Evolutionary conservation across 2,329 filamentous ascomycete species (phyloP).

Genomic region (Coleophoma crateriformis): DNA sequence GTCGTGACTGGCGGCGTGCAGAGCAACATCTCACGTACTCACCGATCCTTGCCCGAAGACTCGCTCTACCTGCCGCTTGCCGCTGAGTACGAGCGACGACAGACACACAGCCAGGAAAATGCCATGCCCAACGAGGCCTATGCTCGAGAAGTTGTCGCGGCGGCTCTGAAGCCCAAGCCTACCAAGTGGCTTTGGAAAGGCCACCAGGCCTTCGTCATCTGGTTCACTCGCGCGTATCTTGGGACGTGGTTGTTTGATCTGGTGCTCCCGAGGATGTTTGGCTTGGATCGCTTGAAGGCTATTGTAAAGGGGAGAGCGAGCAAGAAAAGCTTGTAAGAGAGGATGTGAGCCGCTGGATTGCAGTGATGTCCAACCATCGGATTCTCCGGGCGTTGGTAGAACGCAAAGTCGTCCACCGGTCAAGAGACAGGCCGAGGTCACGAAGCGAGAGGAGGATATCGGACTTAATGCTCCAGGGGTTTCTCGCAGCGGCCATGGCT

Average conservation of each 20-base stretch:
- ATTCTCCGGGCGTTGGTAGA: no score
- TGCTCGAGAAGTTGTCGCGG: constrained; percentile 10
- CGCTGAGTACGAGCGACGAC: background rate
- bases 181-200: constrained; percentile 17
- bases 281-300: background rate
- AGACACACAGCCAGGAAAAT: background rate
- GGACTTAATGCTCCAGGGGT: no score
- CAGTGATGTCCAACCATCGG: no score
- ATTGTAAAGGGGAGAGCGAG: background rate
- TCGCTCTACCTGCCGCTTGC: constrained; percentile 3
- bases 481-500: no score
- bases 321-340: no score
- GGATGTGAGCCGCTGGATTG: no score
- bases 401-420: no score
- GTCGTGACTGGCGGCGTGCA: constrained; percentile 5
- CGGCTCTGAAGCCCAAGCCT: constrained; percentile 9
- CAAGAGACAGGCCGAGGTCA: no score
- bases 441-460: no score
- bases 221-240: background rate
- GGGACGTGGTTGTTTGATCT: background rate
- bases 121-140: constrained; percentile 13
- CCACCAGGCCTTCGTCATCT: constrained; percentile 1
- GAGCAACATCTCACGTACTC: constrained; percentile 1
- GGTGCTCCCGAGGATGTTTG: constrained; percentile 3
- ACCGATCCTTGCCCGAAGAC: constrained; percentile 1